Evolutionary conservation across 306 rosid genomes (phyloP).

Genomic region (Inga leiocalycina): DNA sequence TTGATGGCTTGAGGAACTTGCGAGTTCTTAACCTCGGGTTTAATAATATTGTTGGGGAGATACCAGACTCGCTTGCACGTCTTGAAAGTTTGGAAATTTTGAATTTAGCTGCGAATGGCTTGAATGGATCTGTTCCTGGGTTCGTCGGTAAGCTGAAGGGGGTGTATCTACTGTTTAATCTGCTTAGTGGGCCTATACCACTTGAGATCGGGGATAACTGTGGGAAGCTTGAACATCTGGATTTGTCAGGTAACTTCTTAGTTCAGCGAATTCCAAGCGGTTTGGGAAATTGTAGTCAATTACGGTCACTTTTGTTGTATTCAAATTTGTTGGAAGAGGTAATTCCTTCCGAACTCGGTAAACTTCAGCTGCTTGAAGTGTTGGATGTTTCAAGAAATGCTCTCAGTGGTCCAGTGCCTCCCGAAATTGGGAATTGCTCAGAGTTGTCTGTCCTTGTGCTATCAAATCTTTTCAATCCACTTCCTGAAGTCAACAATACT

Average conservation of each 20-base stretch:
- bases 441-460: conserved; percentile 73
- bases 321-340: conserved; percentile 71
- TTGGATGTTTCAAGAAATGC: conserved; percentile 88
- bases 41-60: conserved; percentile 64
- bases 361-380: conserved; percentile 61
- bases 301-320: conserved; percentile 66
- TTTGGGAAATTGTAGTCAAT: conserved; percentile 72
- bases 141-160: conserved; percentile 65
- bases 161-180: conserved; percentile 67
- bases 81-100: conserved; percentile 58
- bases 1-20: conserved; percentile 48
- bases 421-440: conserved; percentile 66
- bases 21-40: conserved; percentile 78
- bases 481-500: conserved; percentile 35
- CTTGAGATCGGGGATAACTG: conserved; percentile 70
- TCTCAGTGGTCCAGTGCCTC: conserved; percentile 68
- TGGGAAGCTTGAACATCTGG: conserved; percentile 81
- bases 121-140: conserved; percentile 75
- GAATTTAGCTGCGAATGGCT: conserved; percentile 69
- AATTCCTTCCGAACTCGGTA: conserved; percentile 70
- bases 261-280: conserved; percentile 54
- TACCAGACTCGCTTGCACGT: conserved; percentile 53
- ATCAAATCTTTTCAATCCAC: conserved; percentile 66
- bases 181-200: conserved; percentile 60
- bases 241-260: conserved; percentile 76